Evolutionary conservation across 2,329 filamentous ascomycete genomes (phyloP), one percentile per base, ranked within the genome.

Genomic region (Falciphora oryzae): DNA sequence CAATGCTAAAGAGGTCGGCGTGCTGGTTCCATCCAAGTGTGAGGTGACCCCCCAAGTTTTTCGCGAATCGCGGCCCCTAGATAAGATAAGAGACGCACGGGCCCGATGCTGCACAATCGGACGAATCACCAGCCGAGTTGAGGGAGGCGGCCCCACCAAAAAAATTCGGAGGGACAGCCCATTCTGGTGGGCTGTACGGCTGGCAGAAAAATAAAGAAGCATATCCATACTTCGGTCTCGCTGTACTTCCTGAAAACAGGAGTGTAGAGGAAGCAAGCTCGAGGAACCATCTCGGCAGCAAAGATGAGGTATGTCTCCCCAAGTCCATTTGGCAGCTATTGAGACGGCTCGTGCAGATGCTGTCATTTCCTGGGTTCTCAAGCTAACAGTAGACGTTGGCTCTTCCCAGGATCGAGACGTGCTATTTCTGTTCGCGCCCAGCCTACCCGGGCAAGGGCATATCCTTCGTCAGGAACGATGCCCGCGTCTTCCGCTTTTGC

Each of bases 391-490:
- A n/a, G 3, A 22, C 22, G 18, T n/a, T 53, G 22, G 22, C 10
- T 4, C 11, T 14, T 13, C 59, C 18, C 66, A 83, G 82, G 75
- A 81, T 85, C 72, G 87, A 89, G 75, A 88, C 84, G 61, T 91
- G 88, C 75, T 88, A 89, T 73, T 90, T 91, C 75, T 91, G 89
- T 76, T 61, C 53, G 38, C 68, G 81, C 69, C 81, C 81, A 70
- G 77, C 80, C 64, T 84, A 82, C 71, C 81, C 81, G 59, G 81
- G 79, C 75, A 86, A 85, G 75, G 83, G 83, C 67, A 85, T 85
- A 65, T 80, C 77, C 38, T 83, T 83, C 71, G 77, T 81, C 66
- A 76, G 81, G 64, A 82, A 82, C 69, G 81, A 83, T 73, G 77
- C 77, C 67, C 78, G 81, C 73, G 73, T 78, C 59, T 87, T 87